phyloP scores from a whole-genome alignment of 1,284 basidiomycete genomes.

The Thelephora terrestris region DNA sequence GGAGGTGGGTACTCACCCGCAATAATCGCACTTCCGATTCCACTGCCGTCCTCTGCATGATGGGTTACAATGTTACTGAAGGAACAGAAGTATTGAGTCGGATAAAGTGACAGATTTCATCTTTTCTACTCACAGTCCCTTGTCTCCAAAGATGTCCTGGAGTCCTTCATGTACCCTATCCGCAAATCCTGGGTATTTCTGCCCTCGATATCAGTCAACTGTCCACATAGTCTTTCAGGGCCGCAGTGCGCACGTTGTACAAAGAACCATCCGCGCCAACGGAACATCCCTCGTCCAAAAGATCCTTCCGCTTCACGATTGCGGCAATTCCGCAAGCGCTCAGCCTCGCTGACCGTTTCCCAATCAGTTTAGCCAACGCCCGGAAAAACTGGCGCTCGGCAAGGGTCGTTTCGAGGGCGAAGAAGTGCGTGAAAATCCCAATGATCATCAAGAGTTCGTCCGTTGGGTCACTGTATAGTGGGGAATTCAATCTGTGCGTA shows the following conservation, averaged over 20 bases:
- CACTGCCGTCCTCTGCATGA: slow-evolving; percentile 92
- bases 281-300: slow-evolving; percentile 79
- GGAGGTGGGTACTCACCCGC: slow-evolving; percentile 48
- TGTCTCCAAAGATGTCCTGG: slow-evolving; percentile 88
- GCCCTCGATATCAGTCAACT: background rate
- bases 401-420: slow-evolving; percentile 86
- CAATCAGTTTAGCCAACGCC: slow-evolving; percentile 81
- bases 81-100: background rate
- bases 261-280: slow-evolving; percentile 90
- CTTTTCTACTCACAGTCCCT: slow-evolving; percentile 57
- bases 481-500: background rate
- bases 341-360: slow-evolving; percentile 80
- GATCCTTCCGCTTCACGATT: slow-evolving; percentile 87
- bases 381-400: slow-evolving; percentile 95
- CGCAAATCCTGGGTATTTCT: slow-evolving; percentile 95
- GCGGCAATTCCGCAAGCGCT: slow-evolving; percentile 92
- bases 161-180: slow-evolving; percentile 85
- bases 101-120: background rate
- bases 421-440: slow-evolving; percentile 95
- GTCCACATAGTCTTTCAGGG: background rate
- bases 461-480: slow-evolving; percentile 71
- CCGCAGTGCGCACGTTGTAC: slow-evolving; percentile 62
- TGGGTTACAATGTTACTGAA: slow-evolving; percentile 75
- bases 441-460: slow-evolving; percentile 95
- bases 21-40: slow-evolving; percentile 94